phyloP scores from a whole-genome alignment of 2,329 filamentous ascomycete species.

The Xylariaceae sp. region DNA sequence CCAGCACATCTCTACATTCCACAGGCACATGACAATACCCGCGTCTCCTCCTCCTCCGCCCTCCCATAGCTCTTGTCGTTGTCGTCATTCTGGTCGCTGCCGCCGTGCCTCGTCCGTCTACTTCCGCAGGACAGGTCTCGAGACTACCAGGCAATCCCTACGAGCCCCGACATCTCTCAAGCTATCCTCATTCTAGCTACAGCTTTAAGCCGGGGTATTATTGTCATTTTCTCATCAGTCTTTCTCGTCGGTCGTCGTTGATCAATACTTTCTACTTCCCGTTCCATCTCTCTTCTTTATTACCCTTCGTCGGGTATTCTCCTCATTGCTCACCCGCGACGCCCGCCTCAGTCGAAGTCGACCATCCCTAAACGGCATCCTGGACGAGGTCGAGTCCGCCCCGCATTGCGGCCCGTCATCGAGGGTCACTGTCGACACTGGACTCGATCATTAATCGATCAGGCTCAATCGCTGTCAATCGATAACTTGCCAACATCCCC shows the following conservation, averaged over 20 bases:
- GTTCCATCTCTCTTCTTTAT: neutral
- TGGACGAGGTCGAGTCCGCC: neutral
- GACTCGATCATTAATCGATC: neutral
- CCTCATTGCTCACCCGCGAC: neutral
- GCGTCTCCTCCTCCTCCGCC: neutral
- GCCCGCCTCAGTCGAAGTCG: neutral
- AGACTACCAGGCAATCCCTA: conserved; percentile 12
- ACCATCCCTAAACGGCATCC: neutral
- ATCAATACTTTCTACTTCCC: neutral
- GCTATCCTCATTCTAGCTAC: neutral
- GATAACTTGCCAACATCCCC: neutral
- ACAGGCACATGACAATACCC: too few relatives aligned
- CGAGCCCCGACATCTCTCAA: conserved; percentile 10
- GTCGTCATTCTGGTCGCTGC: neutral
- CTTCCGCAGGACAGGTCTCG: too few relatives aligned
- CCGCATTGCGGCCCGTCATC: neutral
- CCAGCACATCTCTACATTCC: too few relatives aligned
- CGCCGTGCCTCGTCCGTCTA: too few relatives aligned
- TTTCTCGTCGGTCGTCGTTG: neutral
- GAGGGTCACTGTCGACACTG: neutral
- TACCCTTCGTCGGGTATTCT: neutral
- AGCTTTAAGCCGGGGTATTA: neutral
- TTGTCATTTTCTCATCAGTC: neutral
- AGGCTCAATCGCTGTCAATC: neutral
- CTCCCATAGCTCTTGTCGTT: neutral